Base-by-base conservation (phyloP, 768 basidiomycete genomes). In the Naganishia friedmannii region DNA sequence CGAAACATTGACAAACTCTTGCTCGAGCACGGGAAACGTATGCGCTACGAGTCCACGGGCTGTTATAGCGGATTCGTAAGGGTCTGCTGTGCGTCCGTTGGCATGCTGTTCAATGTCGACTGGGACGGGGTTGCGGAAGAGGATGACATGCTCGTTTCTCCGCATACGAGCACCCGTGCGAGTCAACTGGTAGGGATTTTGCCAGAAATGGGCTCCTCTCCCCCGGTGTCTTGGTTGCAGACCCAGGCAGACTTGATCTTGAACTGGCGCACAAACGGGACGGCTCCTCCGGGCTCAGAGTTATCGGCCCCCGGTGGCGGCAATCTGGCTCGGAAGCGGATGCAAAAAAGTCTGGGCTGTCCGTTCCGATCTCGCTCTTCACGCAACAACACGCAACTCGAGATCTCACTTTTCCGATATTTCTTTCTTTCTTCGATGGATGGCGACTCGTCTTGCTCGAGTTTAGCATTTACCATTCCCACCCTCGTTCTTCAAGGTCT, bases 1-100 rank as follows among this genome's bases (percentile, higher is more conserved):
- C 23, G 13, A 10, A 21, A 31, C 65, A 34, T 66, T 66, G 23
- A 66, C 65, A 53, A 66, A 66, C 23, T 51, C 46, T 19, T 66
- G 65, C 8, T n/a, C 31, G 3, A 66, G 53, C 7, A 66, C 65
- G 26, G 65, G 53, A 21, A 23, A 45, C n/a, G 60, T 63, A 63
- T 63, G 60, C 15, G 39, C 42, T 45, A 26, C 12, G 21, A 42
- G 42, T 42, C 60, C 39, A 12, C n/a, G 23, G 12, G n/a, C 39
- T n/a, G 39, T 42, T 42, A 63, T 45, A 10, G 37, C 60, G 13
- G 42, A 63, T 45, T 63, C 60, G 42, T 63, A 63, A 23, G 60
- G 60, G 42, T 63, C 60, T 42, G 42, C 34, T 37, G 57, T 42
- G 39, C 23, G 15, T 45, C 23, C 19, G n/a, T 2, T 17, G n/a